Evolutionary conservation across 2,329 filamentous ascomycete species (phyloP).

Genomic region (Coniochaeta ligniaria): DNA sequence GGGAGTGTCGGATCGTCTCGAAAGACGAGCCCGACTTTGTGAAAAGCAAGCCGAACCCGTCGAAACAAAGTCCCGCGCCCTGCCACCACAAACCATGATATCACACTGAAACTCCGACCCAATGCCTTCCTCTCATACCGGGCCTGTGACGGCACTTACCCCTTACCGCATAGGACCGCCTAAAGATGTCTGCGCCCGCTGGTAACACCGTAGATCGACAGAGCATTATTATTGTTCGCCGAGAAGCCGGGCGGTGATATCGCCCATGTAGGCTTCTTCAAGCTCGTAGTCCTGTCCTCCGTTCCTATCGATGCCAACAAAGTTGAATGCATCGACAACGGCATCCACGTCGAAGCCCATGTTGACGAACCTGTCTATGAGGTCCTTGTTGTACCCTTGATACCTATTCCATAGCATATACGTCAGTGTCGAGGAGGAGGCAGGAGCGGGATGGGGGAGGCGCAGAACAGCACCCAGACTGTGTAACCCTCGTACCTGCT

Average conservation of each 20-base stretch:
- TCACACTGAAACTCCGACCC: neutral
- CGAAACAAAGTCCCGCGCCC: too few species aligned
- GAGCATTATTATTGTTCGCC: slow-evolving; percentile 55
- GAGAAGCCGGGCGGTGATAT: slow-evolving; percentile 78
- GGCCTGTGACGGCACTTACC: neutral
- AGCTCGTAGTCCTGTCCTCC: slow-evolving; percentile 74
- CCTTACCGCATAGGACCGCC: neutral
- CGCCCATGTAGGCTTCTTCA: slow-evolving; percentile 86
- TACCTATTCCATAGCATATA: slow-evolving; percentile 52
- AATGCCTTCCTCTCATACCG: neutral
- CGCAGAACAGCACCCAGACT: too few species aligned
- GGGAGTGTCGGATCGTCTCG: too few species aligned
- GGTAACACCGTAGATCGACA: neutral
- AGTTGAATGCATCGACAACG: slow-evolving; percentile 80
- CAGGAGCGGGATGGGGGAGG: neutral
- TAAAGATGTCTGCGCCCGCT: neutral
- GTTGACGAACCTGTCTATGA: slow-evolving; percentile 75
- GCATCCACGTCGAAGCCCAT: slow-evolving; percentile 89
- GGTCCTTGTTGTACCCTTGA: slow-evolving; percentile 75
- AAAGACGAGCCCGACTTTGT: too few species aligned
- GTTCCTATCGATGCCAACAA: slow-evolving; percentile 72
- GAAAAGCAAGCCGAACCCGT: too few species aligned
- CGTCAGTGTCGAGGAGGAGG: neutral
- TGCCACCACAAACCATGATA: neutral
- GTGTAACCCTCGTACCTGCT: slow-evolving; percentile 24